Conservation (phyloP, 345 rosid species). For the Acer saccharum region DNA sequence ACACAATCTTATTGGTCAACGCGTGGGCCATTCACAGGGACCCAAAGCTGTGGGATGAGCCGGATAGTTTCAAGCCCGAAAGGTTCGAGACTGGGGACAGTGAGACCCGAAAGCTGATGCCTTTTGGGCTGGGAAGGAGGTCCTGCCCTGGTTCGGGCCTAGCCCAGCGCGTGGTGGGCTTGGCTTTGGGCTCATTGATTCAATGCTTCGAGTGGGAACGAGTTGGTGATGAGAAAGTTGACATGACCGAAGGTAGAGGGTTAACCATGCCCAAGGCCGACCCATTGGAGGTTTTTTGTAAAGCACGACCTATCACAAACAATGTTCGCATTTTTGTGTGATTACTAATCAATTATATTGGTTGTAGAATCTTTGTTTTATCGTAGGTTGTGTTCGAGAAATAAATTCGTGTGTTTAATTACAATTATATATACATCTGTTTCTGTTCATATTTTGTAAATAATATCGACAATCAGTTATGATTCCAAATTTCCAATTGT, state of each 20-base stretch:
- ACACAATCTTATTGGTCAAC: constrained; percentile 42
- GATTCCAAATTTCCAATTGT: too few relatives aligned
- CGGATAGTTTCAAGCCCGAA: constrained; percentile 45
- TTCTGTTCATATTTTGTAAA: too few relatives aligned
- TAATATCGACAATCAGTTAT: too few relatives aligned
- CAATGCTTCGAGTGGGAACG: constrained; percentile 34
- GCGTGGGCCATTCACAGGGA: constrained; percentile 63
- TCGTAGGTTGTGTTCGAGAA: too few relatives aligned
- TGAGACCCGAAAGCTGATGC: constrained; percentile 26
- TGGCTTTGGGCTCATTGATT: constrained; percentile 28
- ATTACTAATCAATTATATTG: too few relatives aligned
- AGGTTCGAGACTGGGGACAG: constrained; percentile 34
- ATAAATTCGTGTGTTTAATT: too few relatives aligned
- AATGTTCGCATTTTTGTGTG: too few relatives aligned
- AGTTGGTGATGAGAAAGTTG: constrained; percentile 7
- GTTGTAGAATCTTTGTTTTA: too few relatives aligned
- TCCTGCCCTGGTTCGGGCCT: constrained; percentile 48
- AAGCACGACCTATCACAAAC: constrained; percentile 1
- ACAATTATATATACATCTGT: too few relatives aligned
- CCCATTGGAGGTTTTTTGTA: constrained; percentile 14
- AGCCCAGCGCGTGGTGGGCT: background rate
- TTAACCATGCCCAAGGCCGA: constrained; percentile 11
- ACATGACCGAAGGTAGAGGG: constrained; percentile 23
- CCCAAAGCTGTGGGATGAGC: constrained; percentile 44
- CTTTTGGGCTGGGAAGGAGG: constrained; percentile 48